phyloP scores from a whole-genome alignment of 192 early-diverging fungal genomes.

The Coemansia sp. region DNA sequence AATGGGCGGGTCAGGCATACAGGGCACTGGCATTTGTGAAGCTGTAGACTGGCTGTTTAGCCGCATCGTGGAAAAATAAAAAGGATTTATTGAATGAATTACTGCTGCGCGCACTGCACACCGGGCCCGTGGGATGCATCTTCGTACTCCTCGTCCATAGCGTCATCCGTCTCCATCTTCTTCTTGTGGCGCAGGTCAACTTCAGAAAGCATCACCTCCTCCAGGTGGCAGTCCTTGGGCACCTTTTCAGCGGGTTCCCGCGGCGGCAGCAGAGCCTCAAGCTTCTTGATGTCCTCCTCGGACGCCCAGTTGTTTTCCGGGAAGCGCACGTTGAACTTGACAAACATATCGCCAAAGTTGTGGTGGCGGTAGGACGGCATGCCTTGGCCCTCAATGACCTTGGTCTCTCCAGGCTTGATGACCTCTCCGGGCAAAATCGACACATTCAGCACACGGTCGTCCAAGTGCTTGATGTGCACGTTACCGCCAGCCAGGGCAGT shows the following conservation, averaged over 20 bases:
- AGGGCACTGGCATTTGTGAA: slow-evolving; percentile 76
- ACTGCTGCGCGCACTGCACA: slow-evolving; percentile 97
- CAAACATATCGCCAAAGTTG: slow-evolving; percentile 87
- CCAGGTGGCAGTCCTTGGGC: slow-evolving; percentile 60
- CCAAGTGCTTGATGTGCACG: slow-evolving; percentile 88
- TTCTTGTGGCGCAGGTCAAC: slow-evolving; percentile 72
- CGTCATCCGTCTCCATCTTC: slow-evolving; percentile 52
- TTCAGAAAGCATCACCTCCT: slow-evolving; percentile 80
- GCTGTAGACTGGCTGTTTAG: slow-evolving; percentile 89
- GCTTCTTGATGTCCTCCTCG: slow-evolving; percentile 64
- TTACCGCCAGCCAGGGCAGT: slow-evolving; percentile 95
- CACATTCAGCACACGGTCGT: slow-evolving; percentile 86
- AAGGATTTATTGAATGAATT: slow-evolving; percentile 15
- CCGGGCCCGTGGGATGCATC: slow-evolving; percentile 72
- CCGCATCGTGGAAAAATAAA: background rate
- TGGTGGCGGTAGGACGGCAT: slow-evolving; percentile 92
- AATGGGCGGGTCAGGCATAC: slow-evolving; percentile 44
- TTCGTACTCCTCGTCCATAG: slow-evolving; percentile 59
- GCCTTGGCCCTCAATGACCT: slow-evolving; percentile 86
- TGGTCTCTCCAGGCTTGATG: slow-evolving; percentile 89
- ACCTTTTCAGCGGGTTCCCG: slow-evolving; percentile 57
- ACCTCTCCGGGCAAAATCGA: slow-evolving; percentile 90
- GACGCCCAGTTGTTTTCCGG: slow-evolving; percentile 80
- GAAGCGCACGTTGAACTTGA: slow-evolving; percentile 94
- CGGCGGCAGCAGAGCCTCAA: slow-evolving; percentile 82